These are phyloP conservation scores for Fallopia convolvulus DNA, from an alignment of 148 eudicot genomes.

Conservation along the genomic window DNA sequence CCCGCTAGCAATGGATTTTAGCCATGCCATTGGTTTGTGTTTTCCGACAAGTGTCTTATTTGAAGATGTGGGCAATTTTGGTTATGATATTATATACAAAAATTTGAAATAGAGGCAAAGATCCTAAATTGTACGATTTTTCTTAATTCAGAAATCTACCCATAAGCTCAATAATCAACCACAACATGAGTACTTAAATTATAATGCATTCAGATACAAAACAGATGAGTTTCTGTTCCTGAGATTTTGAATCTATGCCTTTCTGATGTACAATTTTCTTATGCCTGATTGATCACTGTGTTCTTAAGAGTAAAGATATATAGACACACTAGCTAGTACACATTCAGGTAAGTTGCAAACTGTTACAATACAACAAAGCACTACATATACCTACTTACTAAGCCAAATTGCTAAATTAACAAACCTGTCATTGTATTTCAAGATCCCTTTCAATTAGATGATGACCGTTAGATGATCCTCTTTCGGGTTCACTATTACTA, in stretches of 20 bases:
- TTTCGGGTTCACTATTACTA: conserved; percentile 24
- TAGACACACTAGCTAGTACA: background rate
- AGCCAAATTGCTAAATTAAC: background rate
- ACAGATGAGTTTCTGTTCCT: background rate
- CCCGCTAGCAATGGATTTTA: background rate
- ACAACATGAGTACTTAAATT: background rate
- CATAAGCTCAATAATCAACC: background rate
- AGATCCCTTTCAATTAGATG: conserved; percentile 34
- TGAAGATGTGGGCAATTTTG: background rate
- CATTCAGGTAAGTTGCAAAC: background rate
- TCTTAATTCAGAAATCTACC: background rate
- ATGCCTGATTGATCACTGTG: background rate
- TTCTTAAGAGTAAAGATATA: background rate
- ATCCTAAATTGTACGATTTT: background rate
- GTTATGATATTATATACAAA: background rate
- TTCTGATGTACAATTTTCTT: background rate
- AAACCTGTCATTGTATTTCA: conserved; percentile 35
- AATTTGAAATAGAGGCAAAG: background rate
- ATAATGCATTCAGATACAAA: background rate
- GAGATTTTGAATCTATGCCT: background rate
- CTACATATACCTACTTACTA: background rate
- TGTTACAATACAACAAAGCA: background rate
- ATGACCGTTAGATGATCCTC: conserved; percentile 23
- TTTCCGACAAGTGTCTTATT: background rate
- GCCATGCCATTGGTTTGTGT: conserved; percentile 5